phyloP scores from a whole-genome alignment of 208 protist genomes.

The Trypanosoma platydactyli region DNA sequence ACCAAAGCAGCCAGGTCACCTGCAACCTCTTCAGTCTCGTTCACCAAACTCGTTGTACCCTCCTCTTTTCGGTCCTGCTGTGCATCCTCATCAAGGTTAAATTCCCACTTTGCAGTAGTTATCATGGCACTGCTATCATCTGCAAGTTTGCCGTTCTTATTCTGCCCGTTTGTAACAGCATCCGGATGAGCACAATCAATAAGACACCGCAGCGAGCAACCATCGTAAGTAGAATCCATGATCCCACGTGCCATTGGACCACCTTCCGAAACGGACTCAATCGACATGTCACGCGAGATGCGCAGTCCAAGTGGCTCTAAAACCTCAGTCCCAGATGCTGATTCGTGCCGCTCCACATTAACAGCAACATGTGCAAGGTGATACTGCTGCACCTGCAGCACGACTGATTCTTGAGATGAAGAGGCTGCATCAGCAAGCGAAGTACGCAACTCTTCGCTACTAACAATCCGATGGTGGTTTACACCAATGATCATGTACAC shows the following conservation, averaged over 20 bases:
- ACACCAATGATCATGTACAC: conserved; percentile 64
- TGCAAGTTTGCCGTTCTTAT: neutral
- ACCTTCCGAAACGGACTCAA: conserved; percentile 36
- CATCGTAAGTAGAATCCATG: conserved; percentile 33
- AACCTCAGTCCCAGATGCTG: conserved; percentile 26
- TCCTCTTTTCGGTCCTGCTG: neutral
- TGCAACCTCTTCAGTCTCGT: neutral
- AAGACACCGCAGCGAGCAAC: conserved; percentile 52
- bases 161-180: neutral
- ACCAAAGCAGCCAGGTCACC: too few relatives aligned
- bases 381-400: conserved; percentile 63
- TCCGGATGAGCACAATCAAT: conserved; percentile 14
- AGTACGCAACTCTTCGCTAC: conserved; percentile 15
- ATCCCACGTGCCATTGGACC: conserved; percentile 56
- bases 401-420: conserved; percentile 42
- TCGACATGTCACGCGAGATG: conserved; percentile 55
- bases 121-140: neutral
- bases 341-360: conserved; percentile 33
- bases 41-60: neutral
- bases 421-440: conserved; percentile 22
- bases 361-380: conserved; percentile 49
- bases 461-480: conserved; percentile 38
- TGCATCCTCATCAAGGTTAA: conserved; percentile 62
- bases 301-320: conserved; percentile 57
- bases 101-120: conserved; percentile 35